These are phyloP conservation scores for Jatropha multifida DNA, from an alignment of 441 rosid genomes.

Conservation along the genomic window DNA sequence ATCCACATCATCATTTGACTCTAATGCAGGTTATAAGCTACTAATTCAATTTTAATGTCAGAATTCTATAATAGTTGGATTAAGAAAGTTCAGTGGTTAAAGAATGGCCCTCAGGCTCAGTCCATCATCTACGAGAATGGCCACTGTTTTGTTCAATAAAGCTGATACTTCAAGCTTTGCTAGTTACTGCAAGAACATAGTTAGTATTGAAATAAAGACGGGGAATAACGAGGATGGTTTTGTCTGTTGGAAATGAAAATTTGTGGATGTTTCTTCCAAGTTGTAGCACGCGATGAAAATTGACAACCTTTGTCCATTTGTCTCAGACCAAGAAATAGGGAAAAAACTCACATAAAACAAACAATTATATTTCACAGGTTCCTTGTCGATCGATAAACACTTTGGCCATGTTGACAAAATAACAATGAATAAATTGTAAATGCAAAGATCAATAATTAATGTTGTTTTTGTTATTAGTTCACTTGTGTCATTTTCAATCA, in stretches of 20 bases:
- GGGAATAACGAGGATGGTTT: no score
- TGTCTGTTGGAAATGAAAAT: background rate
- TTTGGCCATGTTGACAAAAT: background rate
- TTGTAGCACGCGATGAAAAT: background rate
- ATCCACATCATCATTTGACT: background rate
- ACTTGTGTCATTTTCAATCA: no score
- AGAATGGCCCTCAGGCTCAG: no score
- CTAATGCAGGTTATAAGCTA: no score
- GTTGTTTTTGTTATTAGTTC: background rate
- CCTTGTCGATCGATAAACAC: background rate
- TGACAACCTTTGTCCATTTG: background rate
- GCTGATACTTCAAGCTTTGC: no score
- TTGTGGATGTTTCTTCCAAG: background rate
- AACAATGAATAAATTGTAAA: background rate
- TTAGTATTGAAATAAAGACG: no score
- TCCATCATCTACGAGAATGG: background rate
- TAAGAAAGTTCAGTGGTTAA: no score
- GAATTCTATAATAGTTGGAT: no score
- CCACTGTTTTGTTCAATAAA: no score
- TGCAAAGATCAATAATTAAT: background rate
- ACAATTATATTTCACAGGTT: background rate
- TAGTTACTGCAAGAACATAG: no score
- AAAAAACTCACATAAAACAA: background rate
- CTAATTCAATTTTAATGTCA: no score
- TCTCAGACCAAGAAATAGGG: no score